Evolutionary conservation across 495 filamentous ascomycete species (phyloP).

Genomic region (Penicillium verhagenii): DNA sequence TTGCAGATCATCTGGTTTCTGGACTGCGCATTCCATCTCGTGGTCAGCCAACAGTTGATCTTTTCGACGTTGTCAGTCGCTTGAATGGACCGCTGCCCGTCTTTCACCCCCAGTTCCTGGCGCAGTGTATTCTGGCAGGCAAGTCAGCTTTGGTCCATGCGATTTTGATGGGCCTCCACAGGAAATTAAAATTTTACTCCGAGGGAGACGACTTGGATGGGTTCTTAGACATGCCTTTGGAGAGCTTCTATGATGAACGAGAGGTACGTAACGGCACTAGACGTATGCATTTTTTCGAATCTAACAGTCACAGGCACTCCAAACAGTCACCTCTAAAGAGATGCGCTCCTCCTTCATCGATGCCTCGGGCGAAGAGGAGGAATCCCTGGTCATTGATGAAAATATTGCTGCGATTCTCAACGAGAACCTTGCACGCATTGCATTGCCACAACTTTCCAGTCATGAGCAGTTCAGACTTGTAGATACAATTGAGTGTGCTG

Average conservation of each 20-base stretch:
- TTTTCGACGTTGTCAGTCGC: slow-evolving; percentile 78
- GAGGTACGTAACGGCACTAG: slow-evolving; percentile 34
- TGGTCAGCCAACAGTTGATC: slow-evolving; percentile 50
- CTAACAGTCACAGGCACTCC: slow-evolving; percentile 37
- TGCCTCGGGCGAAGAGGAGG: slow-evolving; percentile 53
- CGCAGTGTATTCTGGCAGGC: slow-evolving; percentile 82
- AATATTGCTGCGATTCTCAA: slow-evolving; percentile 68
- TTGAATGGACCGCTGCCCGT: slow-evolving; percentile 87
- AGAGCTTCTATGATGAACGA: slow-evolving; percentile 65
- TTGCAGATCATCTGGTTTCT: slow-evolving; percentile 59
- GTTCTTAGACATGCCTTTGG: slow-evolving; percentile 68
- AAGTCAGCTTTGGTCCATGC: slow-evolving; percentile 71
- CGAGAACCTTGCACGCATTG: slow-evolving; percentile 70
- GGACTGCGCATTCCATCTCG: slow-evolving; percentile 62
- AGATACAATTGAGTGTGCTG: slow-evolving; percentile 84
- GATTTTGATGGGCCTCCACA: slow-evolving; percentile 71
- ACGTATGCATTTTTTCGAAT: background rate
- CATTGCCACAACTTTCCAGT: slow-evolving; percentile 79
- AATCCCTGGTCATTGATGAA: slow-evolving; percentile 67
- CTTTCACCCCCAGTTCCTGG: slow-evolving; percentile 90
- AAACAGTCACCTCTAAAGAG: slow-evolving; percentile 47
- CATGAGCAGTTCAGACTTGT: slow-evolving; percentile 87
- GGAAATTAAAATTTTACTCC: slow-evolving; percentile 76
- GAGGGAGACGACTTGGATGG: slow-evolving; percentile 82
- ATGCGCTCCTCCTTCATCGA: slow-evolving; percentile 54